phyloP scores from a whole-genome alignment of 2,329 filamentous ascomycete genomes.

The Magnaporthales sp. region DNA sequence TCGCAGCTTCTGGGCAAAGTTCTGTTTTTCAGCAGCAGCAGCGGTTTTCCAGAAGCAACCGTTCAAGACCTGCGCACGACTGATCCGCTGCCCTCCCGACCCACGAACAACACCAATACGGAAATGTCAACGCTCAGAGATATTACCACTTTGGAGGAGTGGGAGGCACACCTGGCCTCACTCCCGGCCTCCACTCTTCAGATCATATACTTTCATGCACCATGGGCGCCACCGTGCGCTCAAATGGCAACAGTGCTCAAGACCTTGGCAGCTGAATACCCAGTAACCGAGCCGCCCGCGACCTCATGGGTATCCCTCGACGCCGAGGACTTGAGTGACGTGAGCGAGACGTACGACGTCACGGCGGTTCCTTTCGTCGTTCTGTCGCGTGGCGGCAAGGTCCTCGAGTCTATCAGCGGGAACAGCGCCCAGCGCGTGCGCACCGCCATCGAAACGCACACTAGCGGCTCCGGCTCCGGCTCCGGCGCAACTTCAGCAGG shows the following conservation, averaged over 20 bases:
- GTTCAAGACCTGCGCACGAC: not conserved
- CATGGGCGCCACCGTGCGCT: slow-evolving; percentile 92
- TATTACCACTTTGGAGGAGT: slow-evolving; percentile 65
- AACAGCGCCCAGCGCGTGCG: slow-evolving; percentile 83
- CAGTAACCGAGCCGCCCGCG: slow-evolving; percentile 52
- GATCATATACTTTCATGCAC: slow-evolving; percentile 89
- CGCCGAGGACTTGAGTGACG: slow-evolving; percentile 86
- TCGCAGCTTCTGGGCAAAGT: not conserved
- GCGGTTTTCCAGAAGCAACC: not conserved
- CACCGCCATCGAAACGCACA: slow-evolving; percentile 74
- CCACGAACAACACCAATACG: not conserved
- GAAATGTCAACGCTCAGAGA: slow-evolving; percentile 71
- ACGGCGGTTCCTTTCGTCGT: slow-evolving; percentile 91
- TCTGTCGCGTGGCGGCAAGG: slow-evolving; percentile 64
- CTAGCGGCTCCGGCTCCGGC: slow-evolving; percentile 15
- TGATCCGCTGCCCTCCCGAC: not conserved
- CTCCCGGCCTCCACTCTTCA: slow-evolving; percentile 64
- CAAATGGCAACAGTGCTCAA: slow-evolving; percentile 86
- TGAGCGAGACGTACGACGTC: slow-evolving; percentile 89
- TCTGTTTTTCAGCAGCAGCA: not conserved
- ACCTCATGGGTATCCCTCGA: slow-evolving; percentile 86
- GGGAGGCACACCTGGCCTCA: slow-evolving; percentile 58
- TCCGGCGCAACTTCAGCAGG: slow-evolving; percentile 26
- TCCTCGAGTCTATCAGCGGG: slow-evolving; percentile 80
- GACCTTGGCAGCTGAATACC: slow-evolving; percentile 80